phyloP scores from a whole-genome alignment of 139 green algal species.

The Tetradesmus lagerheimii region DNA sequence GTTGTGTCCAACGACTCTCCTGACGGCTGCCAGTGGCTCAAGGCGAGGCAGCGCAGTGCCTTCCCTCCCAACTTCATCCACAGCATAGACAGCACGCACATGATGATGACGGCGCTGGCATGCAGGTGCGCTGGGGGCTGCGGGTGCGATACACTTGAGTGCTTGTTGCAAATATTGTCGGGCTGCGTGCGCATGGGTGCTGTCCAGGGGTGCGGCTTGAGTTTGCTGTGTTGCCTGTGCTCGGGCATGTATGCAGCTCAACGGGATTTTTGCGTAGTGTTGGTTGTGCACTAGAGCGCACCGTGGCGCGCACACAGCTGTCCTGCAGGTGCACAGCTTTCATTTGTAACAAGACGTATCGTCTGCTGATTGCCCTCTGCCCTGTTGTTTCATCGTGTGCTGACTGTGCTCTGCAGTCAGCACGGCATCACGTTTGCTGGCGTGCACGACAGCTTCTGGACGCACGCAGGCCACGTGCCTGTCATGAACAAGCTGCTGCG shows the following conservation, averaged over 20 bases:
- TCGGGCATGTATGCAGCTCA: neutral
- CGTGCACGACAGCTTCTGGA: conserved; percentile 99
- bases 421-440: conserved; percentile 86
- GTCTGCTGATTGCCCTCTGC: neutral
- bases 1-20: neutral
- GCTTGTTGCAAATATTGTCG: too few relatives aligned
- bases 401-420: neutral
- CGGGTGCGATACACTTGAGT: too few relatives aligned
- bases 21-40: conserved; percentile 23
- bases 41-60: conserved; percentile 82
- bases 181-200: too few relatives aligned
- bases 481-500: conserved; percentile 87
- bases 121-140: conserved; percentile 58
- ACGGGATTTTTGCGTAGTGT: too few relatives aligned
- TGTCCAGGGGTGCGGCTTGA: too few relatives aligned
- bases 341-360: too few relatives aligned
- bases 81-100: conserved; percentile 95
- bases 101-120: conserved; percentile 96
- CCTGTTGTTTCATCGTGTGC: neutral
- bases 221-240: too few relatives aligned
- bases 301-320: too few relatives aligned
- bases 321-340: too few relatives aligned
- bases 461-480: conserved; percentile 87
- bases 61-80: conserved; percentile 99
- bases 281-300: too few relatives aligned